Percentiles rank a stretch among this genome's conserved stretches.
phyloP scores from a whole-genome alignment of 371 early-diverging fungal genomes.

The Lichtheimia ramosa region DNA sequence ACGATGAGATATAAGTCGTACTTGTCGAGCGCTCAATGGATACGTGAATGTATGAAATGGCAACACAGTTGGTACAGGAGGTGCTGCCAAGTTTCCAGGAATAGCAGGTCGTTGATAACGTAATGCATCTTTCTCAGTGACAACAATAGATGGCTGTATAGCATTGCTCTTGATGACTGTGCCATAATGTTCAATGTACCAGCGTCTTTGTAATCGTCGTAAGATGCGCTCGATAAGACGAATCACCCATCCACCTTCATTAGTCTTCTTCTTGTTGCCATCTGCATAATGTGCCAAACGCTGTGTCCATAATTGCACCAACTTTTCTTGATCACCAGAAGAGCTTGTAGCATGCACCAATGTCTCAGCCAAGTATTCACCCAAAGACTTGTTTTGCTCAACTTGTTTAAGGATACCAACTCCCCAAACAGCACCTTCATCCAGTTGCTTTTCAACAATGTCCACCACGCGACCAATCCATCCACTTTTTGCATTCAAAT shows the following conservation, averaged over 20 bases:
- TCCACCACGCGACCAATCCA: conserved; percentile 80
- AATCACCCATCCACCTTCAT: conserved; percentile 81
- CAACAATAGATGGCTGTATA: conserved; percentile 9
- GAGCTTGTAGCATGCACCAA: conserved; percentile 19
- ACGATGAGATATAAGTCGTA: conserved; percentile 85
- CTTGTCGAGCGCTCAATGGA: conserved; percentile 77
- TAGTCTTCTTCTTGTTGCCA: conserved; percentile 35
- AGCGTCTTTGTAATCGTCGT: conserved; percentile 62
- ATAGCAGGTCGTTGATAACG: conserved; percentile 63
- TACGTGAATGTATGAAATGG: conserved; percentile 96
- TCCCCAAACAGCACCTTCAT: conserved; percentile 65
- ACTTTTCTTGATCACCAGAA: background rate
- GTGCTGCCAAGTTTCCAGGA: conserved; percentile 57
- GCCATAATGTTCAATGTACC: conserved; percentile 60
- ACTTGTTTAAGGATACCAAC: conserved; percentile 37
- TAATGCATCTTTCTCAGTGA: conserved; percentile 31
- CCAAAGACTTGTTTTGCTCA: conserved; percentile 19
- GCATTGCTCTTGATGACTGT: conserved; percentile 3
- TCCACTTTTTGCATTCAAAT: conserved; percentile 46
- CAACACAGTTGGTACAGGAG: conserved; percentile 82
- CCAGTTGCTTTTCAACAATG: conserved; percentile 79
- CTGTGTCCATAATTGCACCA: conserved; percentile 31
- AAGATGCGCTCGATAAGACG: conserved; percentile 65
- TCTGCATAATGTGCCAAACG: conserved; percentile 23
- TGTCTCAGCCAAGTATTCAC: conserved; percentile 30